Evolutionary conservation across 2,329 filamentous ascomycete genomes (phyloP), one percentile per base, ranked within the genome.

Genomic region (Orbilia ellipsospora): DNA sequence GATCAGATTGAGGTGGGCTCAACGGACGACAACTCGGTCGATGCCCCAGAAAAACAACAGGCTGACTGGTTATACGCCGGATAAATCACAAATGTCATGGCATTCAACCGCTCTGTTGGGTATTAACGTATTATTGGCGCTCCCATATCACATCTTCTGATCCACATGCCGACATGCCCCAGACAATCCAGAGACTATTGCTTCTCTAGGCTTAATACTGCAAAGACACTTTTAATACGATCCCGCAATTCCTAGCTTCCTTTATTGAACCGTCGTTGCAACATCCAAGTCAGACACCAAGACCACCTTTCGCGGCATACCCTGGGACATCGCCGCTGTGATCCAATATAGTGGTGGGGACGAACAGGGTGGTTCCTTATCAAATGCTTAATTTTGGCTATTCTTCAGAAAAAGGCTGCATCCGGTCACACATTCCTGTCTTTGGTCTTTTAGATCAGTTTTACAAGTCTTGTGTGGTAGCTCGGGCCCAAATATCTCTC

Each of bases 381-480:
- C 70, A 60, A 74, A 68, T 65, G 69, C 70, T 74, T 68, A 63
- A 74, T 74, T 74, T 74, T 74, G 70, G 70, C 70, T 74, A 74
- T 74, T 74, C 60, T 63, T 67, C 57, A 63, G 57, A n/a, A 68
- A 74, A 20, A 67, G 52, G 57, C 70, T 74, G 70, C 70, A 74
- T 74, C 63, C 70, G 70, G 70, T 60, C 63, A 63, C 61, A 55
- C 63, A 74, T 74, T 68, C 63, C 63, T 67, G 55, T 57, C 70
- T 74, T 57, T 50, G 51, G 70, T 67, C 63, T 59, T 66, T 44
- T 68, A 68, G 56, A 44, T 64, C 40, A 40, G 48, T 28, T 55
- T 51, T 57, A 26, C 20, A 59, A 68, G 64, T 23, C 55, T 73
- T 61, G 69, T 52, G 70, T 68, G 28, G 28, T 42, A 74, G 56